A percentile compares a stretch with the other conserved stretches of the same genome.
phyloP scores from a whole-genome alignment of 306 rosid species.

The Rosa lucieae region DNA sequence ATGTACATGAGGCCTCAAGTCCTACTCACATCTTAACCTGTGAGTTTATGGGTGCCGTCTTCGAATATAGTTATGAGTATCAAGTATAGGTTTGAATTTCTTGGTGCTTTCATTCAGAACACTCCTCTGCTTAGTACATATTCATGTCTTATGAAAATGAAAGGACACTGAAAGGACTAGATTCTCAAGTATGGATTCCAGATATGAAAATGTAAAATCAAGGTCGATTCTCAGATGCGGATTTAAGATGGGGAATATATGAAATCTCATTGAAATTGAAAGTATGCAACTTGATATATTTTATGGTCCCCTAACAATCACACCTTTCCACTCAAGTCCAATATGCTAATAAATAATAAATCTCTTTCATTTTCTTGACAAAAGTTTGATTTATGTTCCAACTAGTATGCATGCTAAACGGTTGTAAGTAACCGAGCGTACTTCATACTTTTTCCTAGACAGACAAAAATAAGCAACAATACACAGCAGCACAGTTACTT shows the following conservation, averaged over 20 bases:
- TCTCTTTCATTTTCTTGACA: not conserved
- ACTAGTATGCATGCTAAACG: not conserved
- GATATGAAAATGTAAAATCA: not conserved
- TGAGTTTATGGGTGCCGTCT: not conserved
- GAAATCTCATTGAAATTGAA: not conserved
- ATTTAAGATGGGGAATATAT: not conserved
- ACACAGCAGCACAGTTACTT: not conserved
- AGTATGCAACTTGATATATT: not conserved
- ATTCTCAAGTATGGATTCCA: too few species aligned
- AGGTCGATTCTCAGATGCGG: too few species aligned
- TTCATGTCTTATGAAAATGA: not conserved
- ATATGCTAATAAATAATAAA: not conserved
- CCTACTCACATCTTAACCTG: not conserved
- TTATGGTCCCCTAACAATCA: not conserved
- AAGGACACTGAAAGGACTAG: not conserved
- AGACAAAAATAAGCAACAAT: not conserved
- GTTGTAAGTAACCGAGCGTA: not conserved
- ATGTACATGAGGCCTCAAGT: not conserved
- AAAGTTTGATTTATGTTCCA: not conserved
- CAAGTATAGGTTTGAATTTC: not conserved
- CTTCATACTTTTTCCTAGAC: not conserved
- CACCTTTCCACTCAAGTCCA: not conserved
- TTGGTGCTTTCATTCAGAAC: not conserved
- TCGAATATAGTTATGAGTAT: not conserved
- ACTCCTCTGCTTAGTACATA: not conserved